Base-by-base conservation (phyloP, 441 rosid genomes). In the Pelargonium hybrid region DNA sequence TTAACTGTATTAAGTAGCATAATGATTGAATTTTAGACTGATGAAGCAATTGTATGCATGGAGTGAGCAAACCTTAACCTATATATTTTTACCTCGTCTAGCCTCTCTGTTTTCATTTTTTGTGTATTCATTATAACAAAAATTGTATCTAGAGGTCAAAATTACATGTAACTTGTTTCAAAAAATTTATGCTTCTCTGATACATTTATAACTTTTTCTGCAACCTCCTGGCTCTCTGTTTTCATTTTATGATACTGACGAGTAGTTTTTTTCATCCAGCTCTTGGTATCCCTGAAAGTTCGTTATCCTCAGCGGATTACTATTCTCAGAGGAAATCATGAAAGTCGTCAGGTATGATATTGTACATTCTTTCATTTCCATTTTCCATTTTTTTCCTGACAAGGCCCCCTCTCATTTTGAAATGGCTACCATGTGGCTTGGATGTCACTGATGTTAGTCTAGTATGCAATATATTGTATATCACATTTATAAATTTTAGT, bases 251-350 rank as follows among this genome's bases (percentile, higher is more conserved):
- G 56, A 70, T 63, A 18, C 65, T 78, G 72, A 73, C 66, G 71
- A 47, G 43, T 57, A n/a, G n/a, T 25, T 50, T 67, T 31, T 67
- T 31, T 71, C 48, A 20, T 84, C 39, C 85, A 88, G 91, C 85
- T 88, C 21, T 70, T 88, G 66, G 91, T 88, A 75, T 86, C 88
- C 68, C 76, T 88, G 75, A 87, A 88, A 80, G 91, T 88, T 66
- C 91, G 87, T 31, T 84, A 87, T 74, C 87, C 83, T 57, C 63
- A 88, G 78, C 83, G 93, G 75, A 85, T 88, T 68, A 88, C 93
- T 65, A 88, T 88, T 83, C 90, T 88, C 70, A 85, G 92, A 82
- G 96, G 92, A 74, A 90, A 90, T 72, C 96, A 90, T 41, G 94
- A 90, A 80, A 90, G 96, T 77, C 85, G 96, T 65, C 96, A 90